Evolutionary conservation across 257 asterid species (phyloP).

Genomic region (Rauvolfia tetraphylla): DNA sequence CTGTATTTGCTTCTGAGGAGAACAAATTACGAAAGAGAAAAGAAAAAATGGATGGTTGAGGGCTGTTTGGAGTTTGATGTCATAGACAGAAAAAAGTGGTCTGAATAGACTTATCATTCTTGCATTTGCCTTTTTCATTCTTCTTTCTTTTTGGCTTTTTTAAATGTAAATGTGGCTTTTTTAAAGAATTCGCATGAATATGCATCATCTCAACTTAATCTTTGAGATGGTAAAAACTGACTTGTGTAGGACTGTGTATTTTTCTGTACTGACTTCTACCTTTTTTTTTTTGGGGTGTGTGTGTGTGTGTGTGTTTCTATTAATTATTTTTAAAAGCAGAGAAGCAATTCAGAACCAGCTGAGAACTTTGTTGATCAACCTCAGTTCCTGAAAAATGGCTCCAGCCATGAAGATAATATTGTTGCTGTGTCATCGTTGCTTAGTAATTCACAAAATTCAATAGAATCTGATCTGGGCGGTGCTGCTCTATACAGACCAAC

Average conservation of each 20-base stretch:
- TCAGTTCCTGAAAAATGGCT: constrained; percentile 40
- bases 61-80: background rate
- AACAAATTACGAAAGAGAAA: no score
- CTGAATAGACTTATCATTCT: background rate
- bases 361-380: constrained; percentile 59
- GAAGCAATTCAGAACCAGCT: constrained; percentile 47
- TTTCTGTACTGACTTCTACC: constrained; percentile 17
- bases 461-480: constrained; percentile 46
- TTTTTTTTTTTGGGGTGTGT: constrained; percentile 13
- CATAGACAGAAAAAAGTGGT: background rate
- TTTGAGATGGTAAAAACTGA: background rate
- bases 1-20: background rate
- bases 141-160: background rate
- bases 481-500: constrained; percentile 36
- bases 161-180: background rate
- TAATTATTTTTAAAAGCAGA: constrained; percentile 37
- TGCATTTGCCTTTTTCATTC: background rate
- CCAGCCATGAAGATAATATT: constrained; percentile 51
- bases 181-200: background rate
- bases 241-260: background rate
- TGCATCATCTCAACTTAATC: background rate
- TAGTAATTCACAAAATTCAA: constrained; percentile 42
- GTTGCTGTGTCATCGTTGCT: constrained; percentile 35
- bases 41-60: background rate
- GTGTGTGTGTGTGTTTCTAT: constrained; percentile 7